Base-by-base conservation (phyloP, 805 yeast species). In the Candida quercuum region DNA sequence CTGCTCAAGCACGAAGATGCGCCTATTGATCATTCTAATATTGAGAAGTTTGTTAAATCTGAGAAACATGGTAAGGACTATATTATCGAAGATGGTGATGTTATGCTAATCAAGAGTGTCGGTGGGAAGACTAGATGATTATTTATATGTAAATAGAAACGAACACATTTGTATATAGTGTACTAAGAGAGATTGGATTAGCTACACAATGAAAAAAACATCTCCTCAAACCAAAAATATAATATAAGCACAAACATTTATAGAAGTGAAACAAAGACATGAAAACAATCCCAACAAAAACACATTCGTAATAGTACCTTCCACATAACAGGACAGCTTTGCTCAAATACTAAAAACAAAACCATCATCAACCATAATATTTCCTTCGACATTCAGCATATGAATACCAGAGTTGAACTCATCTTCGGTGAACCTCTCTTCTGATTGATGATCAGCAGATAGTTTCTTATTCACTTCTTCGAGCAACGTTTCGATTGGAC, bases 81-180 rank as follows among this genome's bases (percentile, higher is more conserved):
- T 53, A 63, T 71, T 11, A 78, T 88, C 39, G 86, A 83, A 52
- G 95, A 88, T 54, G 94, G 95, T 21, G 96, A 88, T 60, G 73
- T 88, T 35, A 66, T 83, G 27, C 63, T 79, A 36, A 77, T 88
- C 61, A 82, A 82, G 56, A 81, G 88, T 3, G 79, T 78, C 36
- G 81, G 80, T 21, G 86, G 82, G 31, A 78, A 77, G 57, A 61
- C 59, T 3, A 57, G 61, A 41, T 58, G 39, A 30, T 25, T 3
- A 30, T 13, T 17, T 29, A 19, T 18, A 32, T 18, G n/a, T 23
- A 33, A 28, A 33, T 32, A 32, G 14, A 37, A 30, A 40, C 22
- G 21, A 18, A 32, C 12, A 22, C 28, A n/a, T 32, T 29, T 25
- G 26, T 11, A 32, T 33, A 33, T 21, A 27, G 20, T 24, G n/a